phyloP scores from a whole-genome alignment of 2,329 filamentous ascomycete genomes.

The Cladosporium austrohemisphaericum region DNA sequence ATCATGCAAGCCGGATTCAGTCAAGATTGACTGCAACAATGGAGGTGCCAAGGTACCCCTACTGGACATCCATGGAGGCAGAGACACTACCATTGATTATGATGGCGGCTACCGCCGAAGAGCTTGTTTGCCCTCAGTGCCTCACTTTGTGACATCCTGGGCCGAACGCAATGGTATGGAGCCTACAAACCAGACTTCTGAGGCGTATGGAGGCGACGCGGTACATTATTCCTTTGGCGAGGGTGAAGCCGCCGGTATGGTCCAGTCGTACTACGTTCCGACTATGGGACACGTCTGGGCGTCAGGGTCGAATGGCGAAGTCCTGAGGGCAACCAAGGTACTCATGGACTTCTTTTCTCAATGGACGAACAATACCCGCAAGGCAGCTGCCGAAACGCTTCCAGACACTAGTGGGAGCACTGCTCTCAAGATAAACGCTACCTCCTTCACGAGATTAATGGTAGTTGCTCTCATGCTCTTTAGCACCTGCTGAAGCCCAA shows the following conservation, averaged over 20 bases:
- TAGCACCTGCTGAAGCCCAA: no score
- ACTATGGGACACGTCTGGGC: slow-evolving; percentile 38
- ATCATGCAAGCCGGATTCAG: slow-evolving; percentile 16
- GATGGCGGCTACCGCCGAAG: slow-evolving; percentile 30
- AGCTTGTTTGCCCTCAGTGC: slow-evolving; percentile 21
- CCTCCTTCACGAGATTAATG: no score
- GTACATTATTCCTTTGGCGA: slow-evolving; percentile 23
- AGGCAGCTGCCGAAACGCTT: not conserved
- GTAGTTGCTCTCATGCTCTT: no score
- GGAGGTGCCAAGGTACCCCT: slow-evolving; percentile 34
- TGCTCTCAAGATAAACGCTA: no score
- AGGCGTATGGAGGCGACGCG: slow-evolving; percentile 21
- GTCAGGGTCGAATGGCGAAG: not conserved
- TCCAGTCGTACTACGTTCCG: slow-evolving; percentile 35
- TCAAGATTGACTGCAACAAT: slow-evolving; percentile 19
- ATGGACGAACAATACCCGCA: slow-evolving; percentile 1
- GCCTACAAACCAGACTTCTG: slow-evolving; percentile 20
- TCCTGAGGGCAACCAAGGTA: not conserved
- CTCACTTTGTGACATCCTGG: slow-evolving; percentile 35
- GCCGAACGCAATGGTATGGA: slow-evolving; percentile 31
- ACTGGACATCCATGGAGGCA: slow-evolving; percentile 41
- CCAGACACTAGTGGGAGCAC: not conserved
- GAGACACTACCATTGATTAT: slow-evolving; percentile 39
- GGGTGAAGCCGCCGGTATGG: slow-evolving; percentile 30
- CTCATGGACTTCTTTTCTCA: slow-evolving; percentile 5